Conservation (phyloP, 108 stramenopile genomes). For the Aurantiochytrium sp. region DNA sequence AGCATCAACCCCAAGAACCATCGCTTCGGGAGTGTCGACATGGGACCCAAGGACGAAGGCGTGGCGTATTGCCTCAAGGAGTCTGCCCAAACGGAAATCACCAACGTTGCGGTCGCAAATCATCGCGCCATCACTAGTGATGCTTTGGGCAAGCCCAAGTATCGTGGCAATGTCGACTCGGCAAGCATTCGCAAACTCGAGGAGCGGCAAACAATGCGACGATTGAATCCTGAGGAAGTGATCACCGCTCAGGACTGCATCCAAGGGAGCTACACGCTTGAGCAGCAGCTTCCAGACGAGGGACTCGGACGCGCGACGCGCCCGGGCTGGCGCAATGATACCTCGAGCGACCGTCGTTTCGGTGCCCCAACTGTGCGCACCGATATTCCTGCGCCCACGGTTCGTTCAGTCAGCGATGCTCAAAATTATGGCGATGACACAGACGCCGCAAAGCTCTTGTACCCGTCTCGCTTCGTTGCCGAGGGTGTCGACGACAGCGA, state of each 20-base stretch:
- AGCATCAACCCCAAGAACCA: constrained; percentile 28
- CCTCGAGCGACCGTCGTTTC: constrained; percentile 42
- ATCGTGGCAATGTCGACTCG: constrained; percentile 36
- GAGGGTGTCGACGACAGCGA: constrained; percentile 57
- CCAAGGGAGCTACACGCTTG: constrained; percentile 39
- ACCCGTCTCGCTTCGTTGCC: constrained; percentile 45
- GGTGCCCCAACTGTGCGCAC: constrained; percentile 55
- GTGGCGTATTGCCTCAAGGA: constrained; percentile 45
- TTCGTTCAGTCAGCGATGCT: constrained; percentile 53
- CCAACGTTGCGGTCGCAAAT: constrained; percentile 27
- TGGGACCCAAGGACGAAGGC: constrained; percentile 34
- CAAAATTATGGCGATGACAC: constrained; percentile 68
- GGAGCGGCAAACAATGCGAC: neutral
- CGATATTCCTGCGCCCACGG: constrained; percentile 52
- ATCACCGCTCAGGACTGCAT: constrained; percentile 43
- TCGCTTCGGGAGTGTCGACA: constrained; percentile 19
- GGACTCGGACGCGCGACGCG: constrained; percentile 55
- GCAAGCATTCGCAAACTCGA: neutral
- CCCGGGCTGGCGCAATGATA: constrained; percentile 62
- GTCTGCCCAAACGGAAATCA: constrained; percentile 10
- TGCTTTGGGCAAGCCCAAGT: constrained; percentile 36
- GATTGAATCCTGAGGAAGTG: constrained; percentile 23
- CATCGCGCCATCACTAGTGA: constrained; percentile 37
- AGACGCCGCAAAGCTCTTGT: constrained; percentile 34
- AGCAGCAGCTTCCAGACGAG: constrained; percentile 40